Percentiles rank a stretch among this genome's conserved stretches.
Evolutionary conservation across 2,329 filamentous ascomycete genomes (phyloP).

Genomic region (Colletotrichum plurivorum): DNA sequence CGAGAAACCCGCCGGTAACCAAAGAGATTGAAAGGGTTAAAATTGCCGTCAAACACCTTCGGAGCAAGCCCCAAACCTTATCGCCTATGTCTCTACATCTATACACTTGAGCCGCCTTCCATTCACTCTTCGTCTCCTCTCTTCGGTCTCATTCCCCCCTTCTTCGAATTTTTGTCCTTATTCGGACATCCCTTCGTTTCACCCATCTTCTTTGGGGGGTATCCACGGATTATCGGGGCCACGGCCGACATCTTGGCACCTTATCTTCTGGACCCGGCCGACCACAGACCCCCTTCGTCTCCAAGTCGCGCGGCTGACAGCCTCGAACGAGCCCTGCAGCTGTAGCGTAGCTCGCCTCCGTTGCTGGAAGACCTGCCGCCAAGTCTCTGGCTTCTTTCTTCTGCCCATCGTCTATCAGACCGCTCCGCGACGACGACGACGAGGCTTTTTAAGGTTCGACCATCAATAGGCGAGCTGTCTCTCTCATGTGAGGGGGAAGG

Average conservation of each 20-base stretch:
- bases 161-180: neutral
- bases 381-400: neutral
- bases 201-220: conserved; percentile 25
- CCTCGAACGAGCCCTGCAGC: no score
- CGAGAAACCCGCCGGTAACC: conserved; percentile 5
- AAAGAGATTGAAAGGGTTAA: neutral
- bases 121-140: neutral
- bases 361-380: neutral
- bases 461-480: neutral
- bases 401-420: neutral
- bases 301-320: no score
- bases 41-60: conserved; percentile 24
- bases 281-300: neutral
- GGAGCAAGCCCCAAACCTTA: conserved; percentile 23
- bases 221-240: neutral
- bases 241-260: conserved; percentile 8
- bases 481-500: neutral
- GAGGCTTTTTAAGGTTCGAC: conserved; percentile 16
- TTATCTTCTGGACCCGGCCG: neutral
- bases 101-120: conserved; percentile 22
- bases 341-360: no score
- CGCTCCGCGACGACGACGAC: conserved; percentile 21
- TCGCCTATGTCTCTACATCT: neutral
- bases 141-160: no score
- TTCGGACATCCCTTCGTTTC: conserved; percentile 27